These are phyloP conservation scores for Piper betle DNA, from an alignment of 164 flowering plant genomes.

Conservation along the genomic window DNA sequence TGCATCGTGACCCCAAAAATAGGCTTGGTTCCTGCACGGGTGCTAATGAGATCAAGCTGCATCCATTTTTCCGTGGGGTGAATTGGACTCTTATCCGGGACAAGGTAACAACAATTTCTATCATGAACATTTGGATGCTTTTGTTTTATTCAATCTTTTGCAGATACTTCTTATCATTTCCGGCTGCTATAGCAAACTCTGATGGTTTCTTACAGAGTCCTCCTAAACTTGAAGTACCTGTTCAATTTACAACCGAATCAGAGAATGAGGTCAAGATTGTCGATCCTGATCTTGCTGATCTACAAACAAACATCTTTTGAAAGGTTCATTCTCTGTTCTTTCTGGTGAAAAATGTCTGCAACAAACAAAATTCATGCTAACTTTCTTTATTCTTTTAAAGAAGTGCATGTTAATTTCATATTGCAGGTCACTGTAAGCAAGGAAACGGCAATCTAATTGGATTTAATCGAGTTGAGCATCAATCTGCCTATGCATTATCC, in stretches of 20 bases:
- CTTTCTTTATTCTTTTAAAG: too few species aligned
- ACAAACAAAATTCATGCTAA: neutral
- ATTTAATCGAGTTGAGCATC: too few species aligned
- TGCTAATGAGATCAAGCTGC: conserved; percentile 82
- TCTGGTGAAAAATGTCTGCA: neutral
- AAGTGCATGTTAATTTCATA: too few species aligned
- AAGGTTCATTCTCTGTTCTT: conserved; percentile 6
- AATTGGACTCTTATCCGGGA: conserved; percentile 95
- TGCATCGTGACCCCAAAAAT: conserved; percentile 71
- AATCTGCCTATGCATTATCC: too few species aligned
- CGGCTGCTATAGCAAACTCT: neutral
- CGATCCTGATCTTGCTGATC: conserved; percentile 52
- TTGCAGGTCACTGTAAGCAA: too few species aligned
- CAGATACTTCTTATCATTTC: neutral
- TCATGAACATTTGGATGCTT: neutral
- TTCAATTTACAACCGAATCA: conserved; percentile 24
- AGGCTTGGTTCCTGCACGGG: conserved; percentile 87
- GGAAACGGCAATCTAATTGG: too few species aligned
- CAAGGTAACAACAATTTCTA: conserved; percentile 39
- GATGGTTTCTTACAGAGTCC: conserved; percentile 42
- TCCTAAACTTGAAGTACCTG: conserved; percentile 64
- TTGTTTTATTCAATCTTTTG: neutral
- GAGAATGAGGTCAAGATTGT: conserved; percentile 33
- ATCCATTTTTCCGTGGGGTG: conserved; percentile 81
- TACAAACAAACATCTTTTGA: conserved; percentile 70